Conservation (phyloP, 73 alveolate genomes). For the Diophrys appendiculata region DNA sequence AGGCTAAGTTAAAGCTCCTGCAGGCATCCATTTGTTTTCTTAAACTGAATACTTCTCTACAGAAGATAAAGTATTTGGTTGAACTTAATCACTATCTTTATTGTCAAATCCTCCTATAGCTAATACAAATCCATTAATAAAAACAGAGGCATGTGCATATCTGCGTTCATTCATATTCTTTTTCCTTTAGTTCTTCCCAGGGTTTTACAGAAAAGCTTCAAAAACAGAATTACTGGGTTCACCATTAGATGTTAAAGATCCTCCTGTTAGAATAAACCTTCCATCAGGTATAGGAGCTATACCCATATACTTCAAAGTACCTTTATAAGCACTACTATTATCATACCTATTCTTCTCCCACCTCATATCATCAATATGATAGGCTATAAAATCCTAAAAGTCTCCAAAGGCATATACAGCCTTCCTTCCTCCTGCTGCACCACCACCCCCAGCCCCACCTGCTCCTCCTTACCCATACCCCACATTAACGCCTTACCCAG, state of each 20-base stretch:
- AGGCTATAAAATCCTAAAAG: conserved; percentile 17
- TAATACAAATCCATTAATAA: conserved; percentile 55
- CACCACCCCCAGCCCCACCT: neutral
- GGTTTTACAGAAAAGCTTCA: conserved; percentile 27
- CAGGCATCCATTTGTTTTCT: conserved; percentile 54
- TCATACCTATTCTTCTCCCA: conserved; percentile 57
- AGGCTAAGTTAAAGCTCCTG: conserved; percentile 37
- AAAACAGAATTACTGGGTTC: conserved; percentile 49
- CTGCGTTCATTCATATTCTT: conserved; percentile 41
- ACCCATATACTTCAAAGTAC: conserved; percentile 50
- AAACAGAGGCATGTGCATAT: conserved; percentile 43
- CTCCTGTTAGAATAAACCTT: conserved; percentile 45
- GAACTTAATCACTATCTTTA: conserved; percentile 61
- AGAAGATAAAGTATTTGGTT: conserved; percentile 45
- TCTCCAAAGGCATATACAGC: conserved; percentile 23
- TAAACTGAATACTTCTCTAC: conserved; percentile 45
- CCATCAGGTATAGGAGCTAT: conserved; percentile 43
- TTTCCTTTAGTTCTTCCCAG: conserved; percentile 42
- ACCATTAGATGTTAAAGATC: conserved; percentile 39
- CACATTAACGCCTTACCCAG: conserved; percentile 20
- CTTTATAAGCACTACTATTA: conserved; percentile 35
- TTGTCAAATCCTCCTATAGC: conserved; percentile 64
- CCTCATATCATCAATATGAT: conserved; percentile 32
- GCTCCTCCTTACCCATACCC: neutral
- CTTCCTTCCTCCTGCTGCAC: conserved; percentile 1